phyloP scores from a whole-genome alignment of 805 yeast genomes.

The Ascoidea rubescens region DNA sequence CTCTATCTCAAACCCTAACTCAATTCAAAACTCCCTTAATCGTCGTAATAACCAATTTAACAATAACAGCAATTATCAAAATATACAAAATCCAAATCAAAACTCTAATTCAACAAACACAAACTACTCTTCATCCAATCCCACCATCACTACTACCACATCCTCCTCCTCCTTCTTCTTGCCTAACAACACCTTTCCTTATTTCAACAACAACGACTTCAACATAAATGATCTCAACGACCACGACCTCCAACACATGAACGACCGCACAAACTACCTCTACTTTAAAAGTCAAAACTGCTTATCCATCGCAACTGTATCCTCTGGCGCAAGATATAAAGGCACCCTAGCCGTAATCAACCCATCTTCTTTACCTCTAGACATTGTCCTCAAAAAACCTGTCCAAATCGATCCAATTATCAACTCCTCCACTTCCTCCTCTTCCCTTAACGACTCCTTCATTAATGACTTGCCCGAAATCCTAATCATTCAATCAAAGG shows the following conservation, averaged over 20 bases:
- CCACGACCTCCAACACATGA: neutral
- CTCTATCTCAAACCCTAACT: neutral
- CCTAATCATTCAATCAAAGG: slow-evolving; percentile 33
- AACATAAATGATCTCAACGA: neutral
- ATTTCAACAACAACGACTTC: too few relatives aligned
- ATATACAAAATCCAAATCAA: neutral
- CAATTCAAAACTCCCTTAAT: neutral
- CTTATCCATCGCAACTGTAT: neutral
- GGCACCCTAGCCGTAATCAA: neutral
- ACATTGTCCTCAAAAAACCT: neutral
- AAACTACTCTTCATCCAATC: neutral
- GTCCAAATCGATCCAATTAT: neutral
- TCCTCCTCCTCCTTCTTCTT: neutral
- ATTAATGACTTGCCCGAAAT: slow-evolving; percentile 30
- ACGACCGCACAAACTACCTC: neutral
- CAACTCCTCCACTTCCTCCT: too few relatives aligned
- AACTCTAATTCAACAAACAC: neutral
- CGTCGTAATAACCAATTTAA: neutral
- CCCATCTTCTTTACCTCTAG: neutral
- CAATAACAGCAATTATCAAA: too few relatives aligned
- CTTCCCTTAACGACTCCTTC: neutral
- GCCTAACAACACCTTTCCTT: neutral
- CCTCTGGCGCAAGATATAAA: neutral
- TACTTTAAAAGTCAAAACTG: neutral
- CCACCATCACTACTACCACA: neutral